Evolutionary conservation across 1,284 basidiomycete genomes (phyloP).

Genomic region (Cryptococcus jaspeensis): DNA sequence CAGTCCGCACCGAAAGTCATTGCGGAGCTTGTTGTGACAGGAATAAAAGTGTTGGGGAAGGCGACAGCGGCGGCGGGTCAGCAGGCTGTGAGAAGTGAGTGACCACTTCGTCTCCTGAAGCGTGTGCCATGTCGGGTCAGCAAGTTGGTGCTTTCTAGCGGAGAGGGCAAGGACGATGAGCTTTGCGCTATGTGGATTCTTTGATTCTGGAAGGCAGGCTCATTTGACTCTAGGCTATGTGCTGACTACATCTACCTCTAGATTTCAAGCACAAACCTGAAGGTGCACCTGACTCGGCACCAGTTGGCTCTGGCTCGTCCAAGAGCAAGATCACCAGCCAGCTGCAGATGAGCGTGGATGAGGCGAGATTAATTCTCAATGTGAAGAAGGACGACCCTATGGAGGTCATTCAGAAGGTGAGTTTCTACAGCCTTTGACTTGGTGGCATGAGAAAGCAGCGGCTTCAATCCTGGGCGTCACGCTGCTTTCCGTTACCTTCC

Average conservation of each 20-base stretch:
- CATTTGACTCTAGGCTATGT: not conserved
- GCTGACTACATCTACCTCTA: conserved; percentile 37
- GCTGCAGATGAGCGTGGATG: conserved; percentile 94
- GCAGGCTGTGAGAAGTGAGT: conserved; percentile 90
- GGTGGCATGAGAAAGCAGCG: not conserved
- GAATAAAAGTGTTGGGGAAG: conserved; percentile 64
- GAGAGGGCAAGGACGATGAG: not conserved
- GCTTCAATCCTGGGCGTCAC: not conserved
- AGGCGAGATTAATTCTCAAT: conserved; percentile 92
- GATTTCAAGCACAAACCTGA: conserved; percentile 77
- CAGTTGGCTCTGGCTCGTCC: conserved; percentile 25
- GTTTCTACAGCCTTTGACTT: conserved; percentile 25
- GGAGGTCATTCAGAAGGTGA: conserved; percentile 71
- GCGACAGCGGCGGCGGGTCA: conserved; percentile 86
- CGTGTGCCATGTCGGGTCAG: not conserved
- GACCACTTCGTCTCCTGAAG: not conserved
- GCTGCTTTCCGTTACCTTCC: not conserved
- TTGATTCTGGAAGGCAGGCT: not conserved
- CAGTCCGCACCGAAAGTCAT: conserved; percentile 41
- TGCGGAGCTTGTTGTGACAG: conserved; percentile 36
- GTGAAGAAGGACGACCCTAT: conserved; percentile 71
- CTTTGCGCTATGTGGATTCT: not conserved
- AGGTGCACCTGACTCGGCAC: conserved; percentile 38
- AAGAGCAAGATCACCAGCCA: conserved; percentile 55
- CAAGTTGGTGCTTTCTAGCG: not conserved